Percentiles rank a stretch among this genome's conserved stretches.
Conservation (phyloP, 352 stramenopile species). For the Phytophthora palmivora region DNA sequence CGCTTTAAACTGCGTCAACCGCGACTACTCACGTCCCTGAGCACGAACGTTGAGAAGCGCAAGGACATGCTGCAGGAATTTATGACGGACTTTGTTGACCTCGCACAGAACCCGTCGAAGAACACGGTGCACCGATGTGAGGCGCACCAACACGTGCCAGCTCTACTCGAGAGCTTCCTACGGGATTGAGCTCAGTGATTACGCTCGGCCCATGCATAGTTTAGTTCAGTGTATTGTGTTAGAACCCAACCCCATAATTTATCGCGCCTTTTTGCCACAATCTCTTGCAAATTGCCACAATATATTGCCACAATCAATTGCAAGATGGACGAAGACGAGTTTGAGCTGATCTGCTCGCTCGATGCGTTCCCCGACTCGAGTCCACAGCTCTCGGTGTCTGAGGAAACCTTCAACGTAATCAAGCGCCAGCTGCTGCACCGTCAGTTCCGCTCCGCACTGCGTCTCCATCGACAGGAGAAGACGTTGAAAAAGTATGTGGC, state of each 20-base stretch:
- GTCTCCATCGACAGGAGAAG: constrained; percentile 69
- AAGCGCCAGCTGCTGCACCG: constrained; percentile 63
- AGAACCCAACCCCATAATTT: constrained; percentile 27
- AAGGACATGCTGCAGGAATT: constrained; percentile 61
- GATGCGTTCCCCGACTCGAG: constrained; percentile 31
- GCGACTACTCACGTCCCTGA: constrained; percentile 48
- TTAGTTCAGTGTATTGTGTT: constrained; percentile 6
- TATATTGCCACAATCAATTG: too few relatives aligned
- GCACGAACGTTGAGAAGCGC: constrained; percentile 45
- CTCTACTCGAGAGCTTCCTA: constrained; percentile 56
- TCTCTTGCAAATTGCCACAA: not conserved
- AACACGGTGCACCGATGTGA: constrained; percentile 49
- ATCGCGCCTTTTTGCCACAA: constrained; percentile 5
- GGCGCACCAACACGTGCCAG: constrained; percentile 49
- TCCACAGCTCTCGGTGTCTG: constrained; percentile 42
- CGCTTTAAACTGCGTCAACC: constrained; percentile 60
- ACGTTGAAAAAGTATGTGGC: constrained; percentile 57
- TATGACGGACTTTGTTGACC: constrained; percentile 56
- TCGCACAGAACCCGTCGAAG: constrained; percentile 50
- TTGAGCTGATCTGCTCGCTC: constrained; percentile 55
- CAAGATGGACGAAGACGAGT: constrained; percentile 63
- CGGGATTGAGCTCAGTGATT: constrained; percentile 38
- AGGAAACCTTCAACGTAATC: constrained; percentile 65
- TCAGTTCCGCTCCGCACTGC: constrained; percentile 48
- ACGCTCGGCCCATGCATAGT: constrained; percentile 10